Conservation (phyloP, 805 yeast genomes). For the Pichia paraexigua region DNA sequence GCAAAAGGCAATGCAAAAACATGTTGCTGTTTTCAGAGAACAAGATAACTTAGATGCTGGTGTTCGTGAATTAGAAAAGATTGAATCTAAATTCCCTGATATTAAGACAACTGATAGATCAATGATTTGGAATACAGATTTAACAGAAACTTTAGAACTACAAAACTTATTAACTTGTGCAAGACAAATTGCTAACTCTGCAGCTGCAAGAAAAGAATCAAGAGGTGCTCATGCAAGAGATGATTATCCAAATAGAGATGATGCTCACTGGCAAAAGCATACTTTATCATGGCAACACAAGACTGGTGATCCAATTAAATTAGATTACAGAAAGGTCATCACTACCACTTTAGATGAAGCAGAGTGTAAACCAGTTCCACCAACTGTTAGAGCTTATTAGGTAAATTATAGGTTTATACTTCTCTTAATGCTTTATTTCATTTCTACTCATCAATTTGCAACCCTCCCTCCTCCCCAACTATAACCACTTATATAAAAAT, state of each 20-base stretch:
- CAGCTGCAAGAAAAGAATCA: slow-evolving; percentile 92
- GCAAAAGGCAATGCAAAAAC: slow-evolving; percentile 96
- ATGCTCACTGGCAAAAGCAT: slow-evolving; percentile 96
- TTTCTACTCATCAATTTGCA: neutral
- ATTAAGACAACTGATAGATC: slow-evolving; percentile 91
- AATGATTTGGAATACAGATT: slow-evolving; percentile 97
- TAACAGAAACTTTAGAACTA: slow-evolving; percentile 91
- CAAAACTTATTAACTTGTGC: slow-evolving; percentile 97
- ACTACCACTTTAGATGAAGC: slow-evolving; percentile 76
- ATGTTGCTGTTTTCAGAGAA: slow-evolving; percentile 93
- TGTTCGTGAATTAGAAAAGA: slow-evolving; percentile 66
- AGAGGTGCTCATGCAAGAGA: slow-evolving; percentile 99
- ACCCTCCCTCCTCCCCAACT: neutral
- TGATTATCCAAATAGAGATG: slow-evolving; percentile 94
- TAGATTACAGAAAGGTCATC: slow-evolving; percentile 83
- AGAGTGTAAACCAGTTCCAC: slow-evolving; percentile 95
- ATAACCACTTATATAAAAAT: neutral
- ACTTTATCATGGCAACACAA: slow-evolving; percentile 82
- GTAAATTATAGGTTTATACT: neutral
- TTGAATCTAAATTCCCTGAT: slow-evolving; percentile 66
- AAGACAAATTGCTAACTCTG: slow-evolving; percentile 87
- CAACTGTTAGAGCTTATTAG: slow-evolving; percentile 90
- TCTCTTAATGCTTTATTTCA: neutral
- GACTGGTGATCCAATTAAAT: slow-evolving; percentile 60
- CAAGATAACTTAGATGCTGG: slow-evolving; percentile 90